phyloP scores from a whole-genome alignment of 768 basidiomycete species.

The Tulasnella sp. region DNA sequence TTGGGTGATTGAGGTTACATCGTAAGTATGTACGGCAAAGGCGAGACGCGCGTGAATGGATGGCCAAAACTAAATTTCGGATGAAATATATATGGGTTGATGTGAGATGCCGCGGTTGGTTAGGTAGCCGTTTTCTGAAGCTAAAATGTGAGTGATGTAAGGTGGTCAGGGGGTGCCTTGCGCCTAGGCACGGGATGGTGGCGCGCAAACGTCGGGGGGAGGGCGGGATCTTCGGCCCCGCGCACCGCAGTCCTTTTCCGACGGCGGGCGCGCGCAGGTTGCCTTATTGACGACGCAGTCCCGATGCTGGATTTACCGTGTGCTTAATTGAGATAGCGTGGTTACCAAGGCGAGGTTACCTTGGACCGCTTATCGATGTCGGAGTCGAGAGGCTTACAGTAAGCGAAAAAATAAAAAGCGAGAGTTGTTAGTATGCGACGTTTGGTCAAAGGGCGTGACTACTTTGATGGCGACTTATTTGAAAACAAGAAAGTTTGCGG shows the following conservation, averaged over 20 bases:
- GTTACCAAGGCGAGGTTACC: not conserved
- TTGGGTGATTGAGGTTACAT: too few relatives aligned
- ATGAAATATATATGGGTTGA: not conserved
- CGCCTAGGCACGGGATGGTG: constrained; percentile 3
- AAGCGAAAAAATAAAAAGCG: too few relatives aligned
- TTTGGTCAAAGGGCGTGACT: too few relatives aligned
- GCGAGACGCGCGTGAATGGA: too few relatives aligned
- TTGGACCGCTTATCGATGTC: not conserved
- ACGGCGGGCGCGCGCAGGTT: not conserved
- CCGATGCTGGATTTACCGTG: not conserved
- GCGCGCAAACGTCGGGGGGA: not conserved
- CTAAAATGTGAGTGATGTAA: not conserved
- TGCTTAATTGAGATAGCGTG: not conserved
- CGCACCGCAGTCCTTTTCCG: not conserved
- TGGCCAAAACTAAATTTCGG: not conserved
- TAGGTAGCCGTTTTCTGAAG: not conserved
- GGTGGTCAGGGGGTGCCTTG: not conserved
- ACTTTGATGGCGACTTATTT: too few relatives aligned
- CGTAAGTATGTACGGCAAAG: too few relatives aligned
- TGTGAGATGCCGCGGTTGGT: constrained; percentile 1
- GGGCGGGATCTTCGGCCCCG: not conserved
- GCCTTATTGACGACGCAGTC: not conserved
- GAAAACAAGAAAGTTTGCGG: too few relatives aligned
- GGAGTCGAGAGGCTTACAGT: not conserved
- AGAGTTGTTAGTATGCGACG: too few relatives aligned